Percentiles rank a stretch among this genome's conserved stretches.
phyloP scores from a whole-genome alignment of 1,139 yeast species.

The Debaryomyces coudertii region DNA sequence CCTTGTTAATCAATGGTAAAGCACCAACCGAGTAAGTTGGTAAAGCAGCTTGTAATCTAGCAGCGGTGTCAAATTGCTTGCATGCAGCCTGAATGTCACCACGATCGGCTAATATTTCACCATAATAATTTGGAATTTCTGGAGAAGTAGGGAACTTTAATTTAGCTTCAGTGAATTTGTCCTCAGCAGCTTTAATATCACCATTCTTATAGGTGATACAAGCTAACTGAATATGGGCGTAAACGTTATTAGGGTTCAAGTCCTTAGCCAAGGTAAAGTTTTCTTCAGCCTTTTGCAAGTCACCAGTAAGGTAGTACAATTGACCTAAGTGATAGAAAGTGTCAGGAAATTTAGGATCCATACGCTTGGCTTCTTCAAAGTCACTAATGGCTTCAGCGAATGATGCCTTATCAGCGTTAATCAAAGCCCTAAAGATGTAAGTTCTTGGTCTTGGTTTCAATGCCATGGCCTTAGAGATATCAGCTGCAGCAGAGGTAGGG shows the following conservation, averaged over 20 bases:
- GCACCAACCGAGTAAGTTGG: slow-evolving; percentile 74
- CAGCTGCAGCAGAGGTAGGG: slow-evolving; percentile 59
- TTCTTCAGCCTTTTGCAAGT: slow-evolving; percentile 69
- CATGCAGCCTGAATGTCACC: slow-evolving; percentile 74
- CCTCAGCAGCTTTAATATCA: slow-evolving; percentile 59
- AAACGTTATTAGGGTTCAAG: slow-evolving; percentile 75
- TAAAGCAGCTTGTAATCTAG: slow-evolving; percentile 74
- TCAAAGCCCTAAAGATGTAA: slow-evolving; percentile 79
- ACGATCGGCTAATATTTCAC: slow-evolving; percentile 87
- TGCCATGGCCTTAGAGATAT: slow-evolving; percentile 64
- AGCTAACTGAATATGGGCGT: slow-evolving; percentile 89
- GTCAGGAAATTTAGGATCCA: slow-evolving; percentile 77
- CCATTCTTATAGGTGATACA: slow-evolving; percentile 89
- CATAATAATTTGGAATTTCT: slow-evolving; percentile 93
- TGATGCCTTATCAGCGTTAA: slow-evolving; percentile 78
- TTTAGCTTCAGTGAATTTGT: slow-evolving; percentile 72
- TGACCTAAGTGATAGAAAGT: slow-evolving; percentile 95
- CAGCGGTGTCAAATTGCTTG: slow-evolving; percentile 85
- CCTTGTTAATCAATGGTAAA: slow-evolving; percentile 88
- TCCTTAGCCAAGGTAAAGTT: slow-evolving; percentile 79
- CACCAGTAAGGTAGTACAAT: slow-evolving; percentile 78
- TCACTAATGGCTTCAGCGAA: slow-evolving; percentile 65
- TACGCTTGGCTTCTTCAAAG: slow-evolving; percentile 70
- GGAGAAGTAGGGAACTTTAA: slow-evolving; percentile 82
- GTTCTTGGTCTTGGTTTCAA: slow-evolving; percentile 81